These are phyloP conservation scores for Crepidotus variabilis DNA, from an alignment of 768 basidiomycete species.

Conservation along the genomic window DNA sequence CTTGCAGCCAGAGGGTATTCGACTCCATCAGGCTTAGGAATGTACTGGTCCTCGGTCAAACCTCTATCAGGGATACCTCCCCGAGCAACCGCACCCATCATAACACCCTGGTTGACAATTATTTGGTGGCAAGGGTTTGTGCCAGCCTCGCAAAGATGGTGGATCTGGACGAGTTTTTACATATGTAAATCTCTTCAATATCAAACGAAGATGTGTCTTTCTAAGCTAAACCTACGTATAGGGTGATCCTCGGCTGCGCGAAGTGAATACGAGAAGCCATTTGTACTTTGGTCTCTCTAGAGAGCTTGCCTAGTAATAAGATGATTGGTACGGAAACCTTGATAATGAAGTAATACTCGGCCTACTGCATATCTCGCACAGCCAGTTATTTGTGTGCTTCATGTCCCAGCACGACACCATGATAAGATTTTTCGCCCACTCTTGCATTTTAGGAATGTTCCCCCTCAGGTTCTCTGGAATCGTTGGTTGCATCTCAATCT, in stretches of 20 bases:
- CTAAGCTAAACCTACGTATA: slow-evolving; percentile 2
- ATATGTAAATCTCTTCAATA: background rate
- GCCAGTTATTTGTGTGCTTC: slow-evolving; percentile 5
- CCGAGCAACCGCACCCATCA: background rate
- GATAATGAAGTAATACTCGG: background rate
- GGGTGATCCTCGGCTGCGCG: slow-evolving; percentile 4
- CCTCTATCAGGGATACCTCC: background rate
- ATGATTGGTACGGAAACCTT: background rate
- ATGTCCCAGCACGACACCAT: background rate
- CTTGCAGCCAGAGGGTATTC: slow-evolving; percentile 13
- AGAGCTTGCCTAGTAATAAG: slow-evolving; percentile 3
- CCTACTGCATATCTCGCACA: slow-evolving; percentile 1
- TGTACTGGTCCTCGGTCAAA: background rate
- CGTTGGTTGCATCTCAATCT: slow-evolving; percentile 12
- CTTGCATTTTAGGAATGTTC: background rate
- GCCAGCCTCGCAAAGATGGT: slow-evolving; percentile 11
- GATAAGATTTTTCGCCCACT: background rate
- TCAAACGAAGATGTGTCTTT: background rate
- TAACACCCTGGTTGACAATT: background rate
- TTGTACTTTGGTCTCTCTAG: slow-evolving; percentile 9
- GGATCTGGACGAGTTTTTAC: slow-evolving; percentile 4
- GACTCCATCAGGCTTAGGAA: background rate
- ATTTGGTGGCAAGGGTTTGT: slow-evolving; percentile 4
- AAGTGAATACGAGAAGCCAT: slow-evolving; percentile 8
- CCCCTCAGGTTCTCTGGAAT: slow-evolving; percentile 8